Base-by-base conservation (phyloP, 2,329 filamentous ascomycete species). In the Emmonsiellopsis sp. region DNA sequence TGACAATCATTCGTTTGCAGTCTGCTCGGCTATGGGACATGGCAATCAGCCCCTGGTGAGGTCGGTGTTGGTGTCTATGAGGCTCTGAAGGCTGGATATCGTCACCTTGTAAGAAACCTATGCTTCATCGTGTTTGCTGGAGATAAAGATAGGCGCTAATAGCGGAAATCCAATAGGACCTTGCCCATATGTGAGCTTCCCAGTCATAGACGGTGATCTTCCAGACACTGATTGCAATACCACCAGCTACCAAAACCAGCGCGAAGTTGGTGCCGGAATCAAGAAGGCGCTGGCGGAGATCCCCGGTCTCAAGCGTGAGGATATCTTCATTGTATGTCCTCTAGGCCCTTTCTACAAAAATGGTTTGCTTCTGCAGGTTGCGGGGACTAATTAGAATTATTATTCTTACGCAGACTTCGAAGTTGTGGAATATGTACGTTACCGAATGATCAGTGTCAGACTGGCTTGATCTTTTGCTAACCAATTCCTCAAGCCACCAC, bases 361-460 rank as follows among this genome's bases (percentile, higher is more conserved):
- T 42, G 34, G 4, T 44, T 42, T 5, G 15, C 15, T 8, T 26
- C 20, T 5, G 20, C 20, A 26, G 34, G n/a, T 35, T 34, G 3
- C 2, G 11, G 45, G 13, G 2, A 38, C n/a, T 37, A 34, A 11
- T 11, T n/a, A 31, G 37, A 26, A 49, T 30, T 16, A 11, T 15
- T 13, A 13, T 55, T 61, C 44, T 59, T 45, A 30, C 50, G 1
- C 50, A 70, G 68, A 83, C 80, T n/a, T 77, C 76, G 57, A 84
- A 84, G 70, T 70, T 83, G 10, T 84, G 79, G 80, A 82, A 82
- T 68, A 78, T 67, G 47, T 67, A 73, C 34, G 56, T 32, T 16
- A 42, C 34, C 32, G 7, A 26, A 13, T 37, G 16, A 34, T 13
- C 16, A 43, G 41, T 42, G 6, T 51, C 16, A 30, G 34, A 10